A percentile compares a stretch with the other conserved stretches of the same genome.
Evolutionary conservation across 2,329 filamentous ascomycete genomes (phyloP).

Genomic region (Aureobasidium sp.): DNA sequence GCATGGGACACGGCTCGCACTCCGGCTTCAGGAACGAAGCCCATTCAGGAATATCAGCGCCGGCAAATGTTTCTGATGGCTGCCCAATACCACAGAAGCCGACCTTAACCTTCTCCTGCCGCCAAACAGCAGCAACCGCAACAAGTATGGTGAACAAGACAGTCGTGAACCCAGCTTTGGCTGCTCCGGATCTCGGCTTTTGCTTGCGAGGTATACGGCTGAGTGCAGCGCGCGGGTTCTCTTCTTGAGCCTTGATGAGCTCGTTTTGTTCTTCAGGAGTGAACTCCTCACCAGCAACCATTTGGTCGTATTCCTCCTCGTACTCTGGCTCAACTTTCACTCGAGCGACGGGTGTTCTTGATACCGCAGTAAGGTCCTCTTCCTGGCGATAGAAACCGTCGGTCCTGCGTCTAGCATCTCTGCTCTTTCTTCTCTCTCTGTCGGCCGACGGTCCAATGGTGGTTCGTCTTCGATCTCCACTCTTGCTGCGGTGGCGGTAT

Average conservation of each 20-base stretch:
- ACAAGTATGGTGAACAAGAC: slow-evolving; percentile 63
- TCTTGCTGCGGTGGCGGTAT: slow-evolving; percentile 31
- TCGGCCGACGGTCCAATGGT: slow-evolving; percentile 38
- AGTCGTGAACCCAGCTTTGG: slow-evolving; percentile 62
- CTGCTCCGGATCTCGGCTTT: slow-evolving; percentile 28
- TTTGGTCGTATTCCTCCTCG: slow-evolving; percentile 32
- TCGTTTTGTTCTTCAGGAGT: slow-evolving; percentile 83
- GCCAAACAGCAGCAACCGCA: slow-evolving; percentile 73
- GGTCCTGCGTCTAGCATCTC: slow-evolving; percentile 36
- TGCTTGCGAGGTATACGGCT: slow-evolving; percentile 9
- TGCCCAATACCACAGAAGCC: slow-evolving; percentile 84
- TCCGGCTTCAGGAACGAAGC: slow-evolving; percentile 63
- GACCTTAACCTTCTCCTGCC: slow-evolving; percentile 91
- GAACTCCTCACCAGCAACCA: slow-evolving; percentile 79
- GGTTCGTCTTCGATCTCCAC: slow-evolving; percentile 43
- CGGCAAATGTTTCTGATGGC: slow-evolving; percentile 51
- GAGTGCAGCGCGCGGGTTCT: background rate
- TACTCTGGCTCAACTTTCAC: slow-evolving; percentile 22
- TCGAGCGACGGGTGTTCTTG: slow-evolving; percentile 50
- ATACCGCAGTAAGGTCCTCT: slow-evolving; percentile 48
- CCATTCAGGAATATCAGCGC: slow-evolving; percentile 65
- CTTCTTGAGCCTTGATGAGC: slow-evolving; percentile 48
- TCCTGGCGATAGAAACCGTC: slow-evolving; percentile 40
- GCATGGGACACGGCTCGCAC: slow-evolving; percentile 83
- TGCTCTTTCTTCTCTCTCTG: slow-evolving; percentile 37